phyloP scores from a whole-genome alignment of 2,329 filamentous ascomycete genomes.

The Calonectria pseudoturangicola region DNA sequence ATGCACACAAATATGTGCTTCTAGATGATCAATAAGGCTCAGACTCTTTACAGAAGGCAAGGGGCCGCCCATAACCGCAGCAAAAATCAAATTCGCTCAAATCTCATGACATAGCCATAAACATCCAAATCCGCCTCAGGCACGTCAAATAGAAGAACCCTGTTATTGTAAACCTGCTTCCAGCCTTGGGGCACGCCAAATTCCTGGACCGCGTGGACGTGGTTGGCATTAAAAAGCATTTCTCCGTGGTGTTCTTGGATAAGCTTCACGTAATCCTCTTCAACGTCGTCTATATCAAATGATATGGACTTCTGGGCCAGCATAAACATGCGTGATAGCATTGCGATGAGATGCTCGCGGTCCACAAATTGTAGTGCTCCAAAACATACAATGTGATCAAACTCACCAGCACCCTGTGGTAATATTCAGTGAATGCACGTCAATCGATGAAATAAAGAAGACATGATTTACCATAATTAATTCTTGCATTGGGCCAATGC shows the following conservation, averaged over 20 bases:
- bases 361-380: background rate
- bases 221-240: slow-evolving; percentile 3
- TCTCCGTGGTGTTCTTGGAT: background rate
- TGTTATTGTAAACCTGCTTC: slow-evolving; percentile 1
- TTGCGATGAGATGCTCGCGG: background rate
- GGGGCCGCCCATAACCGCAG: background rate
- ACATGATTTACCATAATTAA: background rate
- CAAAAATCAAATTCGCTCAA: background rate
- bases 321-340: slow-evolving; percentile 10
- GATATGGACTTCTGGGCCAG: background rate
- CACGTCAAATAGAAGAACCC: background rate
- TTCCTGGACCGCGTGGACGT: background rate
- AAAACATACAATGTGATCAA: slow-evolving; percentile 6
- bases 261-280: background rate
- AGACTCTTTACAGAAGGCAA: too few relatives aligned
- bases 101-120: background rate
- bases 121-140: background rate
- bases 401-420: background rate
- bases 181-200: background rate
- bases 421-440: too few relatives aligned
- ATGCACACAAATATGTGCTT: too few relatives aligned
- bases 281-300: background rate
- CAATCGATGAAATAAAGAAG: background rate
- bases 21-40: too few relatives aligned
- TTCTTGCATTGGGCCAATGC: slow-evolving; percentile 7